These are phyloP conservation scores for Aspergillus pseudoglaucus DNA, from an alignment of 2,329 filamentous ascomycete species.

Conservation along the genomic window DNA sequence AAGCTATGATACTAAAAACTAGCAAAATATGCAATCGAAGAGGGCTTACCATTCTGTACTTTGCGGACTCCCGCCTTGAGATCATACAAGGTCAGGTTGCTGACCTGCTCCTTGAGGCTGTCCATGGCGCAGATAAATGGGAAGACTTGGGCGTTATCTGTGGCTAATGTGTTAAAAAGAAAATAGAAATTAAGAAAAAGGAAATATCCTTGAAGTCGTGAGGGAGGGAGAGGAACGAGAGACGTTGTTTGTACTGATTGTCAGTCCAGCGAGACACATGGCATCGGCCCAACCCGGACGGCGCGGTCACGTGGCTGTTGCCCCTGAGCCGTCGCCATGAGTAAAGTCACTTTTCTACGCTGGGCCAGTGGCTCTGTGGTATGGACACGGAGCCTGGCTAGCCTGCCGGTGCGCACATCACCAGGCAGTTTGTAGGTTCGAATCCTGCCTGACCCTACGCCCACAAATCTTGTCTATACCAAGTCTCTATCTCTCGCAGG, in stretches of 20 bases:
- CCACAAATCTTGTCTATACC: too few species aligned
- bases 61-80: constrained; percentile 91
- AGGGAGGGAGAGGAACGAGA: constrained; percentile 5
- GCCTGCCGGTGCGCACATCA: too few species aligned
- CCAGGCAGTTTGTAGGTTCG: too few species aligned
- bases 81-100: constrained; percentile 90
- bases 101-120: constrained; percentile 77
- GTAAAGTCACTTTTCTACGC: background rate
- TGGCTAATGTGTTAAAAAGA: background rate
- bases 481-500: too few species aligned
- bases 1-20: constrained; percentile 3
- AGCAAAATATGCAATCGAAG: background rate
- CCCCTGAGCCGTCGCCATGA: background rate
- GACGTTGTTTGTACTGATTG: background rate
- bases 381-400: too few species aligned
- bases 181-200: background rate
- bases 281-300: background rate
- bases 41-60: constrained; percentile 85
- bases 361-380: too few species aligned
- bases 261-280: background rate
- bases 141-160: background rate
- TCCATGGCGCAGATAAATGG: constrained; percentile 58
- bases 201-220: constrained; percentile 7
- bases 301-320: constrained; percentile 2
- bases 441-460: too few species aligned